Base-by-base conservation (phyloP, 768 basidiomycete species). In the Rossbeevera mucosa region DNA sequence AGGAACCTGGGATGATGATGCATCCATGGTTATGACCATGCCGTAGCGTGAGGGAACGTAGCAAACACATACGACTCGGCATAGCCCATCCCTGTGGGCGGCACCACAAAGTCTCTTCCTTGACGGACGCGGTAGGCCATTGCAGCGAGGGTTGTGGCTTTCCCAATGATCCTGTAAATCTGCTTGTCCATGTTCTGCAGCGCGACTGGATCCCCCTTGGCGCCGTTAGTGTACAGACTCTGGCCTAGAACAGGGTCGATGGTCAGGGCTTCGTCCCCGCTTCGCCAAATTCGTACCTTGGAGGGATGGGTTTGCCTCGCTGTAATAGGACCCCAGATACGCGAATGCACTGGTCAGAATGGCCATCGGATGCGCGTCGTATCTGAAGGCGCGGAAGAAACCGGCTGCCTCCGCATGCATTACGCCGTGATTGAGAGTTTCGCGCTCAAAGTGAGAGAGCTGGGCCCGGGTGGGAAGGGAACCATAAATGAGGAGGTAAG, bases 51-150 rank as follows among this genome's bases (percentile, higher is more conserved):
- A 43, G 25, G 21, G 28, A 31, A 7, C 43, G 22, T 5, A 30
- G n/a, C 21, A 12, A 7, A 30, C 8, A 58, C 57, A 60, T 62
- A 88, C 88, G 88, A 87, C 67, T 83, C 91, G 4, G 91, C 82
- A 59, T 94, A 94, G 62, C 83, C 87, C 47, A 93, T 76, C 0
- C 88, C 88, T 1, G 83, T 81, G 6, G 91, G 91, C 4, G 93
- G 91, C 0, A 77, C 80, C 16, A 94, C 90, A 62, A 95, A 94
- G 45, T 88, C 83, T 52, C 93, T 80, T 30, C 93, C 93, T 73
- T 92, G 91, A 36, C 93, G 86, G 29, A 94, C 80, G 26, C 93
- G 90, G 68, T 94, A 95, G 0, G 93, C 92, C 91, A 94, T 94
- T 80, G 92, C 91, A 55, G 92, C 92, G 36, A 94, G 75, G 0